These are phyloP conservation scores for Metarhizium sp. DNA, from an alignment of 2,329 filamentous ascomycete genomes.

Conservation along the genomic window DNA sequence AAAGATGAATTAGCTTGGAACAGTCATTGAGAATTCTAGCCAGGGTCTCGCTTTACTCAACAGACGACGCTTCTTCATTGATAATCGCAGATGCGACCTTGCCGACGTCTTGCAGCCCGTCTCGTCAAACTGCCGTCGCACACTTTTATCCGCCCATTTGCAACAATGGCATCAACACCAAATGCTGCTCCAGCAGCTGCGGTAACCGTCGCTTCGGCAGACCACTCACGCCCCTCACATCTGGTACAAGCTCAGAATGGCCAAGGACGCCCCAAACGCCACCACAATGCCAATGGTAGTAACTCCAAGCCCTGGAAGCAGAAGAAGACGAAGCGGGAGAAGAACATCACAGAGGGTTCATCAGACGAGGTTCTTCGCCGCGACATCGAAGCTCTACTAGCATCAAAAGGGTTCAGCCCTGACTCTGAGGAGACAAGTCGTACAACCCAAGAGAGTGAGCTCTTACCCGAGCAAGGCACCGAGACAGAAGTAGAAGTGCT, in stretches of 20 bases:
- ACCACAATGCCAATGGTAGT: slow-evolving; percentile 3
- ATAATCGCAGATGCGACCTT: slow-evolving; percentile 8
- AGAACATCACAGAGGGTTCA: slow-evolving; percentile 51
- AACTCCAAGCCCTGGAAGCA: slow-evolving; percentile 19
- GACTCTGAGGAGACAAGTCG: slow-evolving; percentile 12
- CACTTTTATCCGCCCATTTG: background rate
- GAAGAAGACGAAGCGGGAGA: slow-evolving; percentile 49
- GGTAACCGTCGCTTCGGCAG: background rate
- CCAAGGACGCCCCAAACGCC: background rate
- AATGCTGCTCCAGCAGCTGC: background rate
- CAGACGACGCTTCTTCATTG: background rate
- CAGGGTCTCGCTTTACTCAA: background rate
- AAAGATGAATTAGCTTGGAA: background rate
- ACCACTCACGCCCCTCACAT: background rate
- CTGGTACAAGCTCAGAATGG: background rate
- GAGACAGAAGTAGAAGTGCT: slow-evolving; percentile 77
- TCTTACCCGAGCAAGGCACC: slow-evolving; percentile 55
- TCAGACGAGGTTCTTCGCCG: slow-evolving; percentile 56
- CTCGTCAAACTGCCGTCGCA: background rate
- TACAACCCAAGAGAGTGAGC: slow-evolving; percentile 19
- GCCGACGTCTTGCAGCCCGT: slow-evolving; percentile 1
- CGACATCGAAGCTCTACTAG: slow-evolving; percentile 50
- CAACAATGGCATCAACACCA: slow-evolving; percentile 9
- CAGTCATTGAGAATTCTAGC: background rate
- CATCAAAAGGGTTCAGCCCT: slow-evolving; percentile 23